A percentile compares a stretch with the other conserved stretches of the same genome.
These are phyloP conservation scores for Cladosporium velox DNA, from an alignment of 2,329 filamentous ascomycete species.

Conservation along the genomic window DNA sequence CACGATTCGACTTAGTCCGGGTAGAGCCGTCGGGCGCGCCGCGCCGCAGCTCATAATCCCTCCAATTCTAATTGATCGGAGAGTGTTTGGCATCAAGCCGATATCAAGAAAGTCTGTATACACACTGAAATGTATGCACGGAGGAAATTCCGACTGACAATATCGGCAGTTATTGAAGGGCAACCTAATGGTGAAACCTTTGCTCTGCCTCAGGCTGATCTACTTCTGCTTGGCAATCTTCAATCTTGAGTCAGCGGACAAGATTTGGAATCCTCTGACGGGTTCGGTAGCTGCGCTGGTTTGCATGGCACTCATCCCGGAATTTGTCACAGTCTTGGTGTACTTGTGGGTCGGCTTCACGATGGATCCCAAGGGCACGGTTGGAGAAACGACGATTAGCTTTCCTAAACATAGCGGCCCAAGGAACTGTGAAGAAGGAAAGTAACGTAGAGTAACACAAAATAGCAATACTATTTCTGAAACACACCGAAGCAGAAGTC, in stretches of 20 bases:
- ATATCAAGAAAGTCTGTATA: too few relatives aligned
- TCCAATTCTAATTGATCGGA: too few relatives aligned
- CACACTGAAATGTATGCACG: background rate
- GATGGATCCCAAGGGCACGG: background rate
- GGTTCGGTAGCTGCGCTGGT: slow-evolving; percentile 6
- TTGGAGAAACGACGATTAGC: background rate
- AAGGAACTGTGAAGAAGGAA: background rate
- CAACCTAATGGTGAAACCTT: background rate
- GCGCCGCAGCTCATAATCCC: too few relatives aligned
- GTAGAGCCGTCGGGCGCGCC: too few relatives aligned
- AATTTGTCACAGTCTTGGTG: background rate
- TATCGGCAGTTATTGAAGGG: background rate
- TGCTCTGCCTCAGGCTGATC: background rate
- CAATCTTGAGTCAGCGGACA: background rate
- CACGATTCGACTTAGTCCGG: too few relatives aligned
- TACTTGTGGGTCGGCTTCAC: slow-evolving; percentile 1
- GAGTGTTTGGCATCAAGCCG: too few relatives aligned
- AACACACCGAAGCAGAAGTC: background rate
- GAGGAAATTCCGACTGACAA: background rate
- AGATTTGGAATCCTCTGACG: slow-evolving; percentile 4
- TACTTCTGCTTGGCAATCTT: slow-evolving; percentile 15
- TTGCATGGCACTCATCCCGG: slow-evolving; percentile 10
- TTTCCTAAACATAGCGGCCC: background rate
- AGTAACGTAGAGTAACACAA: background rate
- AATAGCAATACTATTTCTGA: background rate